Conservation (phyloP, 306 rosid species). For the Psophocarpus tetragonolobus region DNA sequence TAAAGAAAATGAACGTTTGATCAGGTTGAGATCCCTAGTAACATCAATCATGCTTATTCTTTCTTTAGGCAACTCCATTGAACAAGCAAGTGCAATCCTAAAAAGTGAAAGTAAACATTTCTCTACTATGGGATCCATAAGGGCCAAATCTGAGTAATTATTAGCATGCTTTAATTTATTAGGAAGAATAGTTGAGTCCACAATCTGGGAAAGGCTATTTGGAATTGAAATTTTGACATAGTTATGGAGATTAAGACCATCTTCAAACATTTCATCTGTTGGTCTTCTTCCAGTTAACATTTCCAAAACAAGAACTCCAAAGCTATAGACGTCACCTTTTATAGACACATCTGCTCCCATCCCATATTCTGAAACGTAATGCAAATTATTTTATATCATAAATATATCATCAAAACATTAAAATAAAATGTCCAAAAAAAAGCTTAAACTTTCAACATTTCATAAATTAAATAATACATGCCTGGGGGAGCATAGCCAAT, state of each 20-base stretch:
- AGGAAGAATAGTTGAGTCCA: conserved; percentile 15
- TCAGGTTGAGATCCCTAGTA: conserved; percentile 24
- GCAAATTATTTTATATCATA: no score
- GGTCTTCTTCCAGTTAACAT: conserved; percentile 40
- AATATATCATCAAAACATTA: not conserved
- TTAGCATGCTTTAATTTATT: not conserved
- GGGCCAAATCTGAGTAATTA: not conserved
- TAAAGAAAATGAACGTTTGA: conserved; percentile 7
- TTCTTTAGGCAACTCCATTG: conserved; percentile 31
- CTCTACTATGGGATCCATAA: not conserved
- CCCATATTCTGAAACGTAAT: conserved; percentile 39
- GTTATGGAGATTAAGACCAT: conserved; percentile 35
- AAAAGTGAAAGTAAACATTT: conserved; percentile 31
- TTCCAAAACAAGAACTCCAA: conserved; percentile 45
- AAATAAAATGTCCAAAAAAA: not conserved
- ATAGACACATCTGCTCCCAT: conserved; percentile 39
- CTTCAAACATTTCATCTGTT: conserved; percentile 41
- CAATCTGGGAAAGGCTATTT: conserved; percentile 17
- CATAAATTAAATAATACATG: not conserved
- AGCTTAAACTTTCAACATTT: not conserved
- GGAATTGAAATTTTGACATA: conserved; percentile 27
- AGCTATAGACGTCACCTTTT: conserved; percentile 41
- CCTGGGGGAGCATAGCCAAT: conserved; percentile 39
- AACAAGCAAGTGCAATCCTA: conserved; percentile 37
- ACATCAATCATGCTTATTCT: conserved; percentile 37